Base-by-base conservation (phyloP, 2,329 filamentous ascomycete genomes). In the Lachnellula suecica region DNA sequence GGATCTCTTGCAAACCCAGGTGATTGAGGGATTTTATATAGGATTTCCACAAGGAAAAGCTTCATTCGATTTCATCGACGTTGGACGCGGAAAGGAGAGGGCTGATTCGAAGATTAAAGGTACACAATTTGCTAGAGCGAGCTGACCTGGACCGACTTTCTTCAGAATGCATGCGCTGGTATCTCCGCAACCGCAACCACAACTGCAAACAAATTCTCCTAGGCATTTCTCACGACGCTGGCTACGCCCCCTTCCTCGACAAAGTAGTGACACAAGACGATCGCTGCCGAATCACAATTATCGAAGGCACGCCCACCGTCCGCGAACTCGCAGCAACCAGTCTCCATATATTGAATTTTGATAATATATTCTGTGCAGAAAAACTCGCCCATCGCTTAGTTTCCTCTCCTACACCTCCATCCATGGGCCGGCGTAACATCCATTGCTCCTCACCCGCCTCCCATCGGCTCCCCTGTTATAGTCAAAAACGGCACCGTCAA, bases 11-110 rank as follows among this genome's bases (percentile, higher is more conserved):
- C 72, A 13, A 73, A 64, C 52, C 67, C 74, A 31, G 64, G 64
- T n/a, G 71, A 75, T 37, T 68, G 22, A 76, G 72, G 52, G 76
- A 85, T 45, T 87, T 86, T 69, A 74, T 76, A 23, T 75, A 53
- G 84, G 79, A 35, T 87, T 85, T 70, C 83, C 78, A 44, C 81
- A 83, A 66, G 76, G 73, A 53, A 77, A 77, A 57, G 73, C 79
- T 10, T 77, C 76, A 10, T 84, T 85, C 70, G 81, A 86, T 66
- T 86, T 85, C 70, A 71, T 85, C 52, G 82, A 87, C 62, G 76
- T 86, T 48, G 82, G 83, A 29, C 69, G 75, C 59, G 77, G 77
- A 41, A 83, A 83, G 64, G 81, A 84, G 60, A 72, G 78, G 45
- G 77, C 79, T 7, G 79, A 83, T 63, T 75, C 75, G 42, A 86